Base-by-base conservation (phyloP, 1,284 basidiomycete genomes). In the Melanopsichium pennsylvanicum region DNA sequence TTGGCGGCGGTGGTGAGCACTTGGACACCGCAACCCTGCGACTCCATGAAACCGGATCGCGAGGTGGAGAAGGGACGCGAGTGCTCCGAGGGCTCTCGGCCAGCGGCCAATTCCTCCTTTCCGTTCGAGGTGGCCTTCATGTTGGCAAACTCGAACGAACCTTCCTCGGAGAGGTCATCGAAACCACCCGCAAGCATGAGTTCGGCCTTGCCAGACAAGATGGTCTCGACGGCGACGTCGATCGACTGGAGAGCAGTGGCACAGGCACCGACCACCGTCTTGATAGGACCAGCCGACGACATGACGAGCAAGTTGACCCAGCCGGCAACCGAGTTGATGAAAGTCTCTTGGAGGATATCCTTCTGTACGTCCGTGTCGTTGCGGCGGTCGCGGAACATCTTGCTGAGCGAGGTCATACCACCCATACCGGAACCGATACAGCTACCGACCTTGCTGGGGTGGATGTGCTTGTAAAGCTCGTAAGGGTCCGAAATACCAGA, bases 61-160 rank as follows among this genome's bases (percentile, higher is more conserved):
- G 93, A 97, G 21, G 90, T 92, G 5, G 95, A 97, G 33, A 94
- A 91, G 22, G 96, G 96, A 61, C 95, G 90, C 48, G 95, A 98
- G 90, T 97, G 95, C 83, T 98, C 95, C 92, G 23, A 75, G 19
- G 95, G 95, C 83, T 98, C 95, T 74, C 96, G 93, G 66, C 96
- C 96, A 88, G 96, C 96, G 9, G 94, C 94, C 77, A 97, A 90
- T 83, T 98, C 96, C 32, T 92, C 91, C 82, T 94, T 91, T 5
- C 93, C 90, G 80, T 95, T 97, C 83, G 91, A 93, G 7, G 96
- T 98, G 6, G 96, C 96, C 84, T 97, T 96, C 96, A 98, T 98
- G 86, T 97, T 97, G 54, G 93, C 95, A 83, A 83, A 83, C 83
- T 97, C 93, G 83, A 88, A 95, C 16, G 93, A 95, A 19, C 93